These are phyloP conservation scores for Cladosporium sp. DNA, from an alignment of 2,329 filamentous ascomycete genomes.

Conservation along the genomic window DNA sequence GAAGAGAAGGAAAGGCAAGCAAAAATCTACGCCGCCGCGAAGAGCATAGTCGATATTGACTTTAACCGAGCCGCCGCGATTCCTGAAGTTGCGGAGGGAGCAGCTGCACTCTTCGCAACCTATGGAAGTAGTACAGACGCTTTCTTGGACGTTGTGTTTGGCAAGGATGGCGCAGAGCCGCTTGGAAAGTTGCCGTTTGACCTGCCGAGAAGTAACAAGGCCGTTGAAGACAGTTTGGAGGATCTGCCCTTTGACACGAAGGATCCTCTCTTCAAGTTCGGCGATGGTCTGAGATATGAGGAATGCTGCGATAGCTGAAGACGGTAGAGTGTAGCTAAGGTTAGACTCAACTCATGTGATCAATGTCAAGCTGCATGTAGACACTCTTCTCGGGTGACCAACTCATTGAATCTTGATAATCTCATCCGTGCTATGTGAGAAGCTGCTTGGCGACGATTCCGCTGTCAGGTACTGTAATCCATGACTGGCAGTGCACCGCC, in stretches of 20 bases:
- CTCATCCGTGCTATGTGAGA: too few species aligned
- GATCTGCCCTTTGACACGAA: constrained; percentile 37
- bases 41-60: constrained; percentile 42
- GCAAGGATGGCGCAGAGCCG: constrained; percentile 33
- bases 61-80: constrained; percentile 43
- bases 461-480: not conserved
- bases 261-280: constrained; percentile 34
- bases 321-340: too few species aligned
- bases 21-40: constrained; percentile 36
- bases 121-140: constrained; percentile 40
- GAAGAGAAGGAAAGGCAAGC: constrained; percentile 37
- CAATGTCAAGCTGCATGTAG: too few species aligned
- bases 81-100: constrained; percentile 38
- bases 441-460: too few species aligned
- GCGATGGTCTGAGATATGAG: constrained; percentile 33
- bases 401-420: too few species aligned
- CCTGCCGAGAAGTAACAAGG: constrained; percentile 42
- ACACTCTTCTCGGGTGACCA: too few species aligned
- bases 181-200: constrained; percentile 47
- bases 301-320: not conserved
- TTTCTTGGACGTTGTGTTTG: constrained; percentile 43
- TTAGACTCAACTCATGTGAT: too few species aligned
- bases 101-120: constrained; percentile 37
- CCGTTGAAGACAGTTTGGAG: constrained; percentile 35
- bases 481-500: not conserved